Conservation (phyloP, 179 eudicot species). For the Kewa caespitosa region DNA sequence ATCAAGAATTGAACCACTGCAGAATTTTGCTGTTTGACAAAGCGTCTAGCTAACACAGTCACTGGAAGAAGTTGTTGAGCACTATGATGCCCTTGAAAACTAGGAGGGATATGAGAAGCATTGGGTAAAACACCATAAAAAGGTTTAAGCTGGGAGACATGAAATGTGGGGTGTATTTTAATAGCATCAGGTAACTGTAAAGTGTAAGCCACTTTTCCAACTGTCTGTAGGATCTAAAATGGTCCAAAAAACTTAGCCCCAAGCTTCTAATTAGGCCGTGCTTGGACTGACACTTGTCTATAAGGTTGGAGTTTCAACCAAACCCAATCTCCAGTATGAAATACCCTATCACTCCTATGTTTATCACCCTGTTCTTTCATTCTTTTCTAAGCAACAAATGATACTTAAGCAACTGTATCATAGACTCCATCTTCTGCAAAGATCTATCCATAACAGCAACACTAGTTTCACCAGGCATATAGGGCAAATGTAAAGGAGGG, state of each 20-base stretch:
- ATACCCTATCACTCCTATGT: neutral
- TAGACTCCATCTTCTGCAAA: too few species aligned
- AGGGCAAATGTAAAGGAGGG: constrained; percentile 7
- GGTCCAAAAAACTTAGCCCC: constrained; percentile 5
- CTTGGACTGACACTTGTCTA: neutral
- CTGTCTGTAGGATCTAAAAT: neutral
- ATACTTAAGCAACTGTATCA: too few species aligned
- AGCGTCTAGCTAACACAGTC: too few species aligned
- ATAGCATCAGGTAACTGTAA: neutral
- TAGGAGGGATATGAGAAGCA: neutral
- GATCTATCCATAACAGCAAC: too few species aligned
- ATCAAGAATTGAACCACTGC: neutral
- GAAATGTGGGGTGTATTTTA: constrained; percentile 6
- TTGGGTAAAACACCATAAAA: neutral
- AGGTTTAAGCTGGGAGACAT: constrained; percentile 13
- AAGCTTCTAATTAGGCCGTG: neutral
- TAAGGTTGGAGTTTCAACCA: neutral
- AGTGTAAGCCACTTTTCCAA: constrained; percentile 19
- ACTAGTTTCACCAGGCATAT: neutral
- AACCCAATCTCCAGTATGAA: neutral
- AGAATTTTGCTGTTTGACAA: too few species aligned
- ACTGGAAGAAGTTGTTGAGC: too few species aligned
- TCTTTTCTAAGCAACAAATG: neutral
- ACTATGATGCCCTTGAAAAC: neutral
- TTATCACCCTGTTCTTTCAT: neutral